These are phyloP conservation scores for Diplodia intermedia DNA, from an alignment of 2,329 filamentous ascomycete species.

Conservation along the genomic window DNA sequence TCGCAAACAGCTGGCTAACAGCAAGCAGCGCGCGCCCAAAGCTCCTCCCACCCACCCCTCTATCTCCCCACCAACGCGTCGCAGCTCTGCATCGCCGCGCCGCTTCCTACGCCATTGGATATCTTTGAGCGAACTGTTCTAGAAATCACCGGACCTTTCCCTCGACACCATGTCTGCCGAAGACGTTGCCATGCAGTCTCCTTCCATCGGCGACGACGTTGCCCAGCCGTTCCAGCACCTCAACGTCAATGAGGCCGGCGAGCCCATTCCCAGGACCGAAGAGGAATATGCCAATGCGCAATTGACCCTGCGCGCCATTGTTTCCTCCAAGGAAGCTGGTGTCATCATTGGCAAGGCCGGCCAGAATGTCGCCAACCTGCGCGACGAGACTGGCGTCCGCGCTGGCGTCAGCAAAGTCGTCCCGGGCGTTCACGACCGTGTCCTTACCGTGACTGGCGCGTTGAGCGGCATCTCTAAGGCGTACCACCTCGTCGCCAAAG, in stretches of 20 bases:
- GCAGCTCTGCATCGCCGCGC: conserved; percentile 21
- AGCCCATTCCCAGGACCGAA: conserved; percentile 85
- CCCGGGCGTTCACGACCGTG: conserved; percentile 94
- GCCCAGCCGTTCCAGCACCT: conserved; percentile 53
- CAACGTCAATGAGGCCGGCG: conserved; percentile 66
- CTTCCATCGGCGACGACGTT: conserved; percentile 46
- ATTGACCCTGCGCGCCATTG: conserved; percentile 93
- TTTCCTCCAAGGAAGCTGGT: conserved; percentile 97
- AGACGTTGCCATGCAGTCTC: conserved; percentile 43
- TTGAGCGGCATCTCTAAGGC: conserved; percentile 89
- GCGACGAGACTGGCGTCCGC: conserved; percentile 97
- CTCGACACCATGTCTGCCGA: conserved; percentile 51
- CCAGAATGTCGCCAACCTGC: conserved; percentile 96
- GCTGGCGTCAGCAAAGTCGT: conserved; percentile 99
- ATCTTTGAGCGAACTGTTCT: conserved; percentile 26
- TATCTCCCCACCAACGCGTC: conserved; percentile 17
- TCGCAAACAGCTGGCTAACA: conserved; percentile 29
- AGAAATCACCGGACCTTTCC: conserved; percentile 23
- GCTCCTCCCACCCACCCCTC: conserved; percentile 8
- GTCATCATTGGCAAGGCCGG: conserved; percentile 99
- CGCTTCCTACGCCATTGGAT: conserved; percentile 23
- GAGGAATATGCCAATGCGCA: conserved; percentile 95
- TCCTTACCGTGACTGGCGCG: conserved; percentile 91
- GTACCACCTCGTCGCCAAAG: conserved; percentile 90
- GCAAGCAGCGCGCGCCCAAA: conserved; percentile 10